Evolutionary conservation across 78 protist genomes (phyloP).

Genomic region (Isochrysis galbana): DNA sequence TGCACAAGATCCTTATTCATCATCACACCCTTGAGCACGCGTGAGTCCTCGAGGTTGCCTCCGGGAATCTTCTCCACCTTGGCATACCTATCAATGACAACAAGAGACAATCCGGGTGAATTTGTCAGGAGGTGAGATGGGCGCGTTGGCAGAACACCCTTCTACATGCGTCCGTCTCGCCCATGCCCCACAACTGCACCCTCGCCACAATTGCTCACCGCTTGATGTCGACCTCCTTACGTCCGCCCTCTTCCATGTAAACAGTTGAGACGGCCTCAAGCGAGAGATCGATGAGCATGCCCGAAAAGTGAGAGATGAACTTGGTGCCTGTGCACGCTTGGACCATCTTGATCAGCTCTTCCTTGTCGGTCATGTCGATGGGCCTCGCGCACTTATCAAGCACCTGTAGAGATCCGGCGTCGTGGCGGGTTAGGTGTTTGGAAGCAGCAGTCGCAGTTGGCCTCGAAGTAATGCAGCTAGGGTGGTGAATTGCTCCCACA

Average conservation of each 20-base stretch:
- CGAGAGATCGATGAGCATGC: constrained; percentile 85
- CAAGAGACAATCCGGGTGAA: too few relatives aligned
- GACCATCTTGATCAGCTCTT: constrained; percentile 65
- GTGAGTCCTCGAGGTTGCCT: constrained; percentile 90
- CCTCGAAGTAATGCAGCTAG: too few relatives aligned
- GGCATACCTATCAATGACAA: background rate
- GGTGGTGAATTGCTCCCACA: too few relatives aligned
- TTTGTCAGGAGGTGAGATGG: too few relatives aligned
- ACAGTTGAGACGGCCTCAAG: constrained; percentile 93
- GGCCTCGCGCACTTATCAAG: constrained; percentile 68
- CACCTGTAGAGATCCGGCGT: too few relatives aligned
- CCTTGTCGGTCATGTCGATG: constrained; percentile 76
- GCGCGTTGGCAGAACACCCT: too few relatives aligned
- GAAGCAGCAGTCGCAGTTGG: too few relatives aligned
- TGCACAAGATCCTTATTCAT: constrained; percentile 98
- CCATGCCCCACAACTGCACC: too few relatives aligned
- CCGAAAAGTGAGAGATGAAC: constrained; percentile 59
- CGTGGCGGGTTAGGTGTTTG: too few relatives aligned
- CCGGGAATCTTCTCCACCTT: constrained; percentile 90
- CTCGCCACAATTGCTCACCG: too few relatives aligned
- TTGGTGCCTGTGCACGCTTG: constrained; percentile 85
- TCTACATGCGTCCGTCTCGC: too few relatives aligned
- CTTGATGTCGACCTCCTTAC: constrained; percentile 93
- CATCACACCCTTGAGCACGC: constrained; percentile 94
- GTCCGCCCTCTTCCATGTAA: constrained; percentile 53